Evolutionary conservation across 2,329 filamentous ascomycete species (phyloP), one percentile per base, ranked within the genome.

Genomic region (Xylaria sp.): DNA sequence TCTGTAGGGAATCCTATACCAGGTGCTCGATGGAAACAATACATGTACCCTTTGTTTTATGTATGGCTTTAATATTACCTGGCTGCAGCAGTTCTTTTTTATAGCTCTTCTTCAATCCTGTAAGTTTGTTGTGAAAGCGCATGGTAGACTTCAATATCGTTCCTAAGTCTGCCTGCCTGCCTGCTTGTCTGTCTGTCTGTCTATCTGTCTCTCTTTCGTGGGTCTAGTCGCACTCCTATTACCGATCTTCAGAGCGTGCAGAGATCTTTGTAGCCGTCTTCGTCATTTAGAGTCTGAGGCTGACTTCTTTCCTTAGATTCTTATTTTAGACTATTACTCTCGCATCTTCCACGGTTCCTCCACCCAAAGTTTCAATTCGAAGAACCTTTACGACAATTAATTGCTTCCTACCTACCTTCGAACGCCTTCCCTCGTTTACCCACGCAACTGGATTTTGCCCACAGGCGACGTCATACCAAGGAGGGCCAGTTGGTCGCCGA

Each of bases 291-390:
- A 27, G 15, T 10, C 36, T 49, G 29, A 29, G 17, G 33, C 63
- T 66, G n/a, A 68, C 31, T 27, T 36, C n/a, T 51, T 9, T 60
- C 27, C 45, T 31, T 29, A 63, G 50, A 39, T 33, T 36, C 29
- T 10, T 13, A 51, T 44, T 36, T 39, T 25, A 2, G 5, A 39
- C 6, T 33, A n/a, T n/a, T 31, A 22, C 13, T 20, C 27, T 22
- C 54, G 10, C n/a, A 53, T 42, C 45, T 36, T 7, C 56, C 36
- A 44, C 25, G 33, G 36, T 9, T n/a, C 36, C 44, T 50, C n/a
- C 13, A 55, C 29, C 10, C 4, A 6, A n/a, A 27, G 2, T 42
- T 57, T 13, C 11, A 22, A 54, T 47, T 38, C 45, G 17, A 47
- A 25, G 11, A 22, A 50, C 10, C 25, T 33, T 7, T 42, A 47